Conservation (phyloP, 2,329 filamentous ascomycete species). For the Nannizzia gypsea region DNA sequence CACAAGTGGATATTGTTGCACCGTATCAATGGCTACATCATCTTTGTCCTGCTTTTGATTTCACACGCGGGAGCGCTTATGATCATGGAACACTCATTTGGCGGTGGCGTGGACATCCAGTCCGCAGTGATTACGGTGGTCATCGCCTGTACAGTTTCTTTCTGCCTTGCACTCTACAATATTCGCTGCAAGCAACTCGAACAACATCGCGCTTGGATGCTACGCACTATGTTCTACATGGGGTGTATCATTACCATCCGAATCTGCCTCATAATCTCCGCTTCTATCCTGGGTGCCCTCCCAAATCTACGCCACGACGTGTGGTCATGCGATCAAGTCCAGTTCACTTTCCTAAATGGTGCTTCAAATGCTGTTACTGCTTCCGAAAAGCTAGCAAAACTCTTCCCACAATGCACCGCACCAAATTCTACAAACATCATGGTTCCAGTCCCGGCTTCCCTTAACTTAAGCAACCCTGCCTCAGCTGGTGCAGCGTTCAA, state of each 20-base stretch:
- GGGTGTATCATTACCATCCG: constrained; percentile 19
- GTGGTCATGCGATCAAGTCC: constrained; percentile 40
- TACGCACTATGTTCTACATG: constrained; percentile 42
- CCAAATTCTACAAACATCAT: constrained; percentile 19
- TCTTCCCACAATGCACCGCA: constrained; percentile 23
- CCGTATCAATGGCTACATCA: constrained; percentile 48
- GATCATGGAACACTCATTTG: constrained; percentile 42
- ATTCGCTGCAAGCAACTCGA: constrained; percentile 51
- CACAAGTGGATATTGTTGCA: constrained; percentile 44
- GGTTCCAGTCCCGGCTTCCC: constrained; percentile 1
- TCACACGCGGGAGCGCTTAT: constrained; percentile 42
- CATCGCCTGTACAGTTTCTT: constrained; percentile 4
- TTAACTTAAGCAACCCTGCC: constrained; percentile 19
- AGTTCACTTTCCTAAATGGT: constrained; percentile 27
- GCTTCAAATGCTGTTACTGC: neutral
- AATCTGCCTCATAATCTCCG: constrained; percentile 31
- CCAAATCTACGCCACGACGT: constrained; percentile 26
- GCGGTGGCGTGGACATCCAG: constrained; percentile 44
- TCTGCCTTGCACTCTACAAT: constrained; percentile 39
- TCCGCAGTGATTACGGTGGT: constrained; percentile 25
- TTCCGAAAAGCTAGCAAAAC: neutral
- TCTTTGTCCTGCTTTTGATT: constrained; percentile 39
- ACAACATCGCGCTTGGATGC: constrained; percentile 54
- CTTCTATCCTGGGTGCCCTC: constrained; percentile 28
- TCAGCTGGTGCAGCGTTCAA: constrained; percentile 33